Percentiles rank a stretch among this genome's conserved stretches.
phyloP scores from a whole-genome alignment of 1,284 basidiomycete genomes.

The Xerocomus amazonicus region DNA sequence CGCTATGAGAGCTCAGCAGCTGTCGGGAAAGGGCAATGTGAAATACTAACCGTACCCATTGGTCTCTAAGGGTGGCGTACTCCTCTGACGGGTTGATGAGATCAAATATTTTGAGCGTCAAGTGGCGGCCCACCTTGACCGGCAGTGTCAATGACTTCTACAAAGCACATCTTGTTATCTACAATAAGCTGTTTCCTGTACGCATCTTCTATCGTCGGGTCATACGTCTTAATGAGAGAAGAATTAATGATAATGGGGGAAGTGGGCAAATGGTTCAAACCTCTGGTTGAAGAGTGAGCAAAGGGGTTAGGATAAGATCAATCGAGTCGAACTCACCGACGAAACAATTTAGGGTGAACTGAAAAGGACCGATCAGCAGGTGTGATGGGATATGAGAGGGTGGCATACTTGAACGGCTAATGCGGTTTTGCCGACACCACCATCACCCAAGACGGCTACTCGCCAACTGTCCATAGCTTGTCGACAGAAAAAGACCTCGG shows the following conservation, averaged over 20 bases:
- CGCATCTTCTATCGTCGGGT: conserved; percentile 94
- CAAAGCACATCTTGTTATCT: conserved; percentile 87
- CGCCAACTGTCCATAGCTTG: conserved; percentile 83
- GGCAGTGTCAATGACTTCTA: conserved; percentile 92
- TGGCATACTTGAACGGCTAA: conserved; percentile 84
- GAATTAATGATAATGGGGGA: conserved; percentile 10
- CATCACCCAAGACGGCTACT: conserved; percentile 94
- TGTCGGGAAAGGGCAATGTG: conserved; percentile 4
- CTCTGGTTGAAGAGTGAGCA: conserved; percentile 39
- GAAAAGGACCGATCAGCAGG: conserved; percentile 13
- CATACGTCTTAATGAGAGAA: conserved; percentile 59
- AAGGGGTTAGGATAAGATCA: conserved; percentile 15
- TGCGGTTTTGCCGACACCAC: conserved; percentile 97
- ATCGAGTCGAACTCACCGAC: conserved; percentile 57
- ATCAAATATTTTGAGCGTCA: conserved; percentile 7
- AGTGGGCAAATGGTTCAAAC: conserved; percentile 32
- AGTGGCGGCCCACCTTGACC: conserved; percentile 72
- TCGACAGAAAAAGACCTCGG: conserved; percentile 15
- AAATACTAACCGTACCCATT: conserved; percentile 88
- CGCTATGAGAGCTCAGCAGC: conserved; percentile 46
- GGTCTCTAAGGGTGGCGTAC: conserved; percentile 95
- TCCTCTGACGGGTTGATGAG: conserved; percentile 61
- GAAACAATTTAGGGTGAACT: conserved; percentile 93
- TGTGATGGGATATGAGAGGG: conserved; percentile 2
- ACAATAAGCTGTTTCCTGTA: conserved; percentile 91